Evolutionary conservation across 768 basidiomycete species (phyloP).

Genomic region (Lactarius vividus): DNA sequence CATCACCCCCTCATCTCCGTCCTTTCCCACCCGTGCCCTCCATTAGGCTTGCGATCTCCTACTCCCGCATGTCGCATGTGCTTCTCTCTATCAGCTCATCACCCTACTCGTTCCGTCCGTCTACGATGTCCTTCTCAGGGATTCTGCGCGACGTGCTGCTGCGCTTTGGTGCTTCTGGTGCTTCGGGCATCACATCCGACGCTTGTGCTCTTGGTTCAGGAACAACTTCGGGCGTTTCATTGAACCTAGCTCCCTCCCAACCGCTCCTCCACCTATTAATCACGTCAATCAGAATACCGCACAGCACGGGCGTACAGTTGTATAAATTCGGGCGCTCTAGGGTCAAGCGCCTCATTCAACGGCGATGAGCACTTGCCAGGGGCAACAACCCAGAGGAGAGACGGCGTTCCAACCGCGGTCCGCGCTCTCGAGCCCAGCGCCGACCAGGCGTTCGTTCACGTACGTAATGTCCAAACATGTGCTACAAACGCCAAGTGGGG

Average conservation of each 20-base stretch:
- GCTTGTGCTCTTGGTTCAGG: neutral
- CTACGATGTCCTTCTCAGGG: neutral
- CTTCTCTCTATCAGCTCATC: conserved; percentile 18
- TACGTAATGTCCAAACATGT: neutral
- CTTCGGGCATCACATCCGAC: conserved; percentile 16
- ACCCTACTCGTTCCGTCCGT: neutral
- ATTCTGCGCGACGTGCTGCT: conserved; percentile 4
- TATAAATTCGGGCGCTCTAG: neutral
- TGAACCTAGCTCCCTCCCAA: conserved; percentile 3
- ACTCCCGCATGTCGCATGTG: neutral
- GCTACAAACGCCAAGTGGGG: neutral
- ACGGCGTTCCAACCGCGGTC: neutral
- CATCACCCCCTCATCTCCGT: conserved; percentile 26
- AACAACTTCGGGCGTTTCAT: conserved; percentile 9
- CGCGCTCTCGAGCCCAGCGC: neutral
- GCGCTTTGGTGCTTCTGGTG: neutral
- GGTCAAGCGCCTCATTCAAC: neutral
- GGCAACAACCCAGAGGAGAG: neutral
- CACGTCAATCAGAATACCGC: neutral
- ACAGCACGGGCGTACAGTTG: neutral
- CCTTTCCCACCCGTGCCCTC: conserved; percentile 16
- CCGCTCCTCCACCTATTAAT: neutral
- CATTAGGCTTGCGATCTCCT: conserved; percentile 20
- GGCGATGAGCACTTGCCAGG: neutral
- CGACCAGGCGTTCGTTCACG: neutral